Base-by-base conservation (phyloP, 2,329 filamentous ascomycete genomes). In the Botrytis deweyae region DNA sequence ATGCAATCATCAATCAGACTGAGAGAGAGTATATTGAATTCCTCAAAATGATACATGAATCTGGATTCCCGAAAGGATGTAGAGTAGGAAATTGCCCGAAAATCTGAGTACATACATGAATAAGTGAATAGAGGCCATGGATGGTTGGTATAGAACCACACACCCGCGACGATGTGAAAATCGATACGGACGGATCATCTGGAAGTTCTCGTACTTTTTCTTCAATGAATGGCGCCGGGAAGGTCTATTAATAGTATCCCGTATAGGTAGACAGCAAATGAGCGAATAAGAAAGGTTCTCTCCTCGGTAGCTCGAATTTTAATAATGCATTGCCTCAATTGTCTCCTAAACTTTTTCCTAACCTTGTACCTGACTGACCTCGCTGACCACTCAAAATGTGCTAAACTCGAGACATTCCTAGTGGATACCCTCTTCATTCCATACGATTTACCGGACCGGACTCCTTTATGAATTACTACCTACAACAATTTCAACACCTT, bases 391-490 rank as follows among this genome's bases (percentile, higher is more conserved):
- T 65, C 29, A 65, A 65, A 62, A 16, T 46, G 62, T 33, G n/a
- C 40, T 65, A 65, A 65, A 65, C n/a, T 42, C 62, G 40, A 65
- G 62, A 65, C 62, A 65, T 65, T 65, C 62, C 62, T 65, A 65
- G 52, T 67, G 70, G 58, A 44, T 55, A 65, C 65, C 33, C 29
- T 40, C 55, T 61, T 71, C 64, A 38, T 70, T 66, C 42, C 25
- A 73, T 46, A 63, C 40, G 36, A 42, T 55, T 36, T n/a, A 33
- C 49, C 49, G 58, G 58, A 61, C 62, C 49, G 58, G 58, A 61
- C 62, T 65, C 62, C 62, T 65, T 65, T 65, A 65, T n/a, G 1
- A 16, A 55, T 25, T 64, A 44, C 62, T 20, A 16, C 5, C 20
- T 44, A 46, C 40, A 46, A 65, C 62, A 46, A 65, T 65, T 64